A percentile compares a stretch with the other conserved stretches of the same genome.
phyloP scores from a whole-genome alignment of 768 basidiomycete species.

The Leccinum obscurum region DNA sequence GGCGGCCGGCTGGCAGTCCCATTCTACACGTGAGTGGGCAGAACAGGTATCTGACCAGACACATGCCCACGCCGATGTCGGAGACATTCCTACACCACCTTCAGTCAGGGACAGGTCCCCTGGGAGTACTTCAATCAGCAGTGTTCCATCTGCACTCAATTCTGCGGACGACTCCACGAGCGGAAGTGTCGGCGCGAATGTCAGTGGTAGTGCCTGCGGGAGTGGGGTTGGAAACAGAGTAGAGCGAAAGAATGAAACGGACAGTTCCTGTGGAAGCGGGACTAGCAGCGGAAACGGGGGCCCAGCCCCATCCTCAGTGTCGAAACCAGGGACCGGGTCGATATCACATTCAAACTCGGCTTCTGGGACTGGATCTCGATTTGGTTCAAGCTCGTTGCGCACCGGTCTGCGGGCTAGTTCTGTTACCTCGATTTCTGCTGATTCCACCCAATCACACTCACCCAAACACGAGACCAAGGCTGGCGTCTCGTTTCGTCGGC shows the following conservation, averaged over 20 bases:
- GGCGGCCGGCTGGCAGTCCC: slow-evolving; percentile 23
- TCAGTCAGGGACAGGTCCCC: slow-evolving; percentile 26
- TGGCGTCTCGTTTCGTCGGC: slow-evolving; percentile 6
- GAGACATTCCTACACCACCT: slow-evolving; percentile 3
- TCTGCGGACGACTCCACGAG: slow-evolving; percentile 27
- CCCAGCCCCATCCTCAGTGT: slow-evolving; percentile 17
- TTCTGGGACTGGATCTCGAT: slow-evolving; percentile 24
- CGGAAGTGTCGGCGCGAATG: slow-evolving; percentile 13
- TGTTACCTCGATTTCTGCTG: slow-evolving; percentile 30
- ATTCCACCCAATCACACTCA: slow-evolving; percentile 21
- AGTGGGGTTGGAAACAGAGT: slow-evolving; percentile 5
- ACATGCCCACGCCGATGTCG: slow-evolving; percentile 9
- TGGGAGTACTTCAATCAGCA: slow-evolving; percentile 25
- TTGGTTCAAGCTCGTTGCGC: slow-evolving; percentile 26
- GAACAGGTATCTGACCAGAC: slow-evolving; percentile 41
- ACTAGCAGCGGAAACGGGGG: slow-evolving; percentile 16
- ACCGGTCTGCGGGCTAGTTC: slow-evolving; percentile 29
- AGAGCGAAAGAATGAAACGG: slow-evolving; percentile 11
- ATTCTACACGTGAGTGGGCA: slow-evolving; percentile 47
- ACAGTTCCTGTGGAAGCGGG: slow-evolving; percentile 17
- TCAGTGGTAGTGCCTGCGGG: slow-evolving; percentile 14
- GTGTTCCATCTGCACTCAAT: slow-evolving; percentile 23
- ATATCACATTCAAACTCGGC: slow-evolving; percentile 27
- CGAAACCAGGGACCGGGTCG: slow-evolving; percentile 22
- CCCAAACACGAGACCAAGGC: slow-evolving; percentile 7